Evolutionary conservation across 331 rosid genomes (phyloP).

Genomic region (Acacia concinna): DNA sequence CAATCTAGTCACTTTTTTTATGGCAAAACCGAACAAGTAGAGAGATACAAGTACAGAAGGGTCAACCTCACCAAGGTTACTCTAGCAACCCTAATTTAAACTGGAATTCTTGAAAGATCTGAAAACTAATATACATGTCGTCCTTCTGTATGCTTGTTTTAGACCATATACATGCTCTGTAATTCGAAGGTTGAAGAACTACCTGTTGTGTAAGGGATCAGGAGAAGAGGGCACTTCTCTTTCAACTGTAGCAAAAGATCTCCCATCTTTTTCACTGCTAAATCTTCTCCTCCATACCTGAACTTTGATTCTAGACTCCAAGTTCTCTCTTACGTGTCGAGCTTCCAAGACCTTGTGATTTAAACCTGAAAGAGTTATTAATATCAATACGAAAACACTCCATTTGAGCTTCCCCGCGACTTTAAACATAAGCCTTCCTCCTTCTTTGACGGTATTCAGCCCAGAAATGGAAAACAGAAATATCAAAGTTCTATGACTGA

Average conservation of each 20-base stretch:
- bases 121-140: neutral
- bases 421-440: neutral
- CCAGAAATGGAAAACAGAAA: slow-evolving; percentile 15
- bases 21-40: neutral
- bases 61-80: neutral
- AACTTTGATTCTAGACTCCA: slow-evolving; percentile 35
- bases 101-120: neutral
- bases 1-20: neutral
- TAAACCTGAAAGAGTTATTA: slow-evolving; percentile 41
- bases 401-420: slow-evolving; percentile 29
- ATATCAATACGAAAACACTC: slow-evolving; percentile 39
- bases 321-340: slow-evolving; percentile 33
- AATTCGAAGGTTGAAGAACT: slow-evolving; percentile 1
- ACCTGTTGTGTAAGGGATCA: slow-evolving; percentile 73
- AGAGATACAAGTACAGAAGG: neutral
- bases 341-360: slow-evolving; percentile 42
- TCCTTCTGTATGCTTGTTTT: neutral
- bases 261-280: slow-evolving; percentile 31
- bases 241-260: slow-evolving; percentile 37
- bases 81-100: neutral
- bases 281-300: slow-evolving; percentile 32
- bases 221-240: slow-evolving; percentile 72
- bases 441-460: slow-evolving; percentile 5
- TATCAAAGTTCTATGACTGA: neutral
- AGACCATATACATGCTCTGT: neutral